phyloP scores from a whole-genome alignment of 1,284 basidiomycete species.

The Tylopilus orsonianus region DNA sequence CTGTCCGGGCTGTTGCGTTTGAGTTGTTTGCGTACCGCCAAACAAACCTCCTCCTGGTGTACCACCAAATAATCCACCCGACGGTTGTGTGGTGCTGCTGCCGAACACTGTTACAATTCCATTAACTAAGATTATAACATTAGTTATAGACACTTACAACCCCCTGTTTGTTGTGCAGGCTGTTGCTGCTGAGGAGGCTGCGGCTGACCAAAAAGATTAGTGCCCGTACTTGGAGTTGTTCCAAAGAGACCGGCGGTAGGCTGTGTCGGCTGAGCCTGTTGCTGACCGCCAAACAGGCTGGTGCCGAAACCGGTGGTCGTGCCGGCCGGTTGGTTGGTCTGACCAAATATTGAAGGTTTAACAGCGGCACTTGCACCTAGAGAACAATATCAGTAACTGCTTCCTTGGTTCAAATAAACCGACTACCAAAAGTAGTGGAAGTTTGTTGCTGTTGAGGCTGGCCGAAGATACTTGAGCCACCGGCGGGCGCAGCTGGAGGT shows the following conservation, averaged over 20 bases:
- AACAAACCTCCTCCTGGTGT: conserved; percentile 44
- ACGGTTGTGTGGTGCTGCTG: conserved; percentile 23
- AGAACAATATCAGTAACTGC: conserved; percentile 4
- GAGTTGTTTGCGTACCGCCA: conserved; percentile 39
- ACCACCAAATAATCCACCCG: conserved; percentile 36
- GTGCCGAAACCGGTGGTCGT: conserved; percentile 28
- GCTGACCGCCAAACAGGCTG: conserved; percentile 32
- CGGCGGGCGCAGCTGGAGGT: conserved; percentile 28
- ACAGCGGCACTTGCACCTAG: conserved; percentile 33
- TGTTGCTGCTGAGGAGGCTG: conserved; percentile 35
- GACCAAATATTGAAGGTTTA: conserved; percentile 47
- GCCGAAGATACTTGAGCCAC: conserved; percentile 35
- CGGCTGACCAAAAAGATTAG: conserved; percentile 42
- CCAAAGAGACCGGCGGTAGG: conserved; percentile 41
- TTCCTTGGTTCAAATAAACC: not conserved
- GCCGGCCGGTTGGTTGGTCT: conserved; percentile 32
- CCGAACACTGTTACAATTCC: conserved; percentile 27
- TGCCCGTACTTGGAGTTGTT: conserved; percentile 18
- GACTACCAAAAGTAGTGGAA: conserved; percentile 25
- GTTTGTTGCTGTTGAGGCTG: conserved; percentile 32
- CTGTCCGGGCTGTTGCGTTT: conserved; percentile 35
- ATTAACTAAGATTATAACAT: conserved; percentile 4
- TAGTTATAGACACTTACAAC: conserved; percentile 27
- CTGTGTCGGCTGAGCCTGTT: conserved; percentile 33
- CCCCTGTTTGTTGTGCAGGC: conserved; percentile 34